Percentiles rank a stretch among this genome's conserved stretches.
Evolutionary conservation across 805 yeast genomes (phyloP).

Genomic region (Candida railenensis): DNA sequence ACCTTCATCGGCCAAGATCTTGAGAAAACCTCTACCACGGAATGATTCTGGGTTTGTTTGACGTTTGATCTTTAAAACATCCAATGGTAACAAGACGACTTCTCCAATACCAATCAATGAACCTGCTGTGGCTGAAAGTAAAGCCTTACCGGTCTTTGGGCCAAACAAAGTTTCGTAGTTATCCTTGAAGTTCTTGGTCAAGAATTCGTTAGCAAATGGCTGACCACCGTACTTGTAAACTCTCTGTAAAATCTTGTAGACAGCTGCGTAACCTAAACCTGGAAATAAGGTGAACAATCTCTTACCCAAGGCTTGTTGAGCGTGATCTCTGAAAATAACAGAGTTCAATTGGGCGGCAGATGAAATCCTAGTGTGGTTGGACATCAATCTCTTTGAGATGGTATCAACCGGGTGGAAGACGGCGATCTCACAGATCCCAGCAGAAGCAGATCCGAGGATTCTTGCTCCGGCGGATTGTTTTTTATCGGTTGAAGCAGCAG

Average conservation of each 20-base stretch:
- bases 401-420: conserved; percentile 99
- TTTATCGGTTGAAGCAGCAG: conserved; percentile 53
- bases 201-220: conserved; percentile 94
- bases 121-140: conserved; percentile 96
- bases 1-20: conserved; percentile 87
- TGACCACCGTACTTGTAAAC: conserved; percentile 99
- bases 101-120: conserved; percentile 97
- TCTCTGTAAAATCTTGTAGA: conserved; percentile 93
- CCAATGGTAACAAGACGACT: conserved; percentile 90
- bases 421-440: conserved; percentile 94
- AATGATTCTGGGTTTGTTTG: conserved; percentile 99
- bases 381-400: conserved; percentile 91
- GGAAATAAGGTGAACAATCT: conserved; percentile 88
- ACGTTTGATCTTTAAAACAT: conserved; percentile 95
- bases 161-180: conserved; percentile 79
- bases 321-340: conserved; percentile 84
- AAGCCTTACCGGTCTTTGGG: conserved; percentile 94
- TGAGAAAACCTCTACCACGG: conserved; percentile 94
- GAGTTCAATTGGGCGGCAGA: conserved; percentile 67
- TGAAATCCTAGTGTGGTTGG: conserved; percentile 70
- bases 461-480: conserved; percentile 88
- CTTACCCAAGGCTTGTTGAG: conserved; percentile 64
- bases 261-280: conserved; percentile 97
- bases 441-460: conserved; percentile 95
- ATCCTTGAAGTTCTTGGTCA: conserved; percentile 69